Conservation (phyloP, 306 rosid genomes). For the Trifolium fragiferum region DNA sequence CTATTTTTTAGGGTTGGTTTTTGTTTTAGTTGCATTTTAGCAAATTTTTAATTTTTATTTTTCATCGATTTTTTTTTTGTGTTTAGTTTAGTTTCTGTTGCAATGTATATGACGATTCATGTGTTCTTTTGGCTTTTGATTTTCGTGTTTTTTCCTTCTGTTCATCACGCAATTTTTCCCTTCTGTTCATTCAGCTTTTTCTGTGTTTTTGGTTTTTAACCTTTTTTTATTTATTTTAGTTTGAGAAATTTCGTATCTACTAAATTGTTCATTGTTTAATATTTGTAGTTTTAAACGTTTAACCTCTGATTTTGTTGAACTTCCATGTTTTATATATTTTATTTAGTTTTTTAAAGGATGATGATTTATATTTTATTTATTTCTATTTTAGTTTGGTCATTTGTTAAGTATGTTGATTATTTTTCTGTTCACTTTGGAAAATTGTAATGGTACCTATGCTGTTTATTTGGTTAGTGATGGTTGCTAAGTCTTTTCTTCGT, state of each 20-base stretch:
- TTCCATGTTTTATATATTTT: background rate
- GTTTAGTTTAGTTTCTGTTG: conserved; percentile 20
- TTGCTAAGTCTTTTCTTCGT: background rate
- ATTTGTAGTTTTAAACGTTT: no score
- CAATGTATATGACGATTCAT: conserved; percentile 13
- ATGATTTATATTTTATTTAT: no score
- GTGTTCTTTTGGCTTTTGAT: background rate
- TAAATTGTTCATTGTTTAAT: background rate
- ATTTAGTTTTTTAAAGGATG: background rate
- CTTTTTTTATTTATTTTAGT: background rate
- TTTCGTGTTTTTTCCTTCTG: background rate
- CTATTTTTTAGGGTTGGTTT: background rate
- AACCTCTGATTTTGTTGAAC: no score
- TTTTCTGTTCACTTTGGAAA: background rate
- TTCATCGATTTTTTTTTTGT: background rate
- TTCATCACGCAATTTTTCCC: no score
- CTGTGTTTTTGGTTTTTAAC: background rate
- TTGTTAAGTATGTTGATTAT: background rate
- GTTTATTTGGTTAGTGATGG: background rate
- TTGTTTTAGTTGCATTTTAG: background rate
- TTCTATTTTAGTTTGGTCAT: background rate
- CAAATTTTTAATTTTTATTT: background rate
- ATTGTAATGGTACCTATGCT: background rate
- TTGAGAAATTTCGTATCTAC: background rate
- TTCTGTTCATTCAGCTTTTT: background rate